Percentiles rank a stretch among this genome's conserved stretches.
phyloP scores from a whole-genome alignment of 306 rosid species.

The Mimosa pudica region DNA sequence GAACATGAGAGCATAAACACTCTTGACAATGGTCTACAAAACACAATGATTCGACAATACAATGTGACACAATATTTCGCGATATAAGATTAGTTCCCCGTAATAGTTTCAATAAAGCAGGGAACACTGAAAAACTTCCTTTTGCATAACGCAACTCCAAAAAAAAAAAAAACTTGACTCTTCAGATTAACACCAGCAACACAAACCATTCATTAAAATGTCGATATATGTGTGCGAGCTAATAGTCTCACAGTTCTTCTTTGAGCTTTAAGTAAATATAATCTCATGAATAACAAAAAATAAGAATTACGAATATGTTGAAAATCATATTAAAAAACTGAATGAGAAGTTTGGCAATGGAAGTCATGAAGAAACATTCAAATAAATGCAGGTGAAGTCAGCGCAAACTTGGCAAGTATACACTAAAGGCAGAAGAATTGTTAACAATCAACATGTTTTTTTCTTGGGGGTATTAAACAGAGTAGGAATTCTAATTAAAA shows the following conservation, averaged over 20 bases:
- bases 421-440: neutral
- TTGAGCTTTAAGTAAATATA: too few species aligned
- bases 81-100: neutral
- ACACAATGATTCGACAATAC: neutral
- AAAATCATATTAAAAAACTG: too few species aligned
- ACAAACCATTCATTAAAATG: neutral
- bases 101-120: neutral
- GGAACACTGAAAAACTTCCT: neutral
- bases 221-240: neutral
- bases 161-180: too few species aligned
- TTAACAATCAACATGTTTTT: too few species aligned
- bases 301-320: too few species aligned
- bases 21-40: conserved; percentile 16
- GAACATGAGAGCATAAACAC: conserved; percentile 16
- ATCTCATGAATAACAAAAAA: too few species aligned
- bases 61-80: conserved; percentile 5
- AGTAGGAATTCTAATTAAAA: neutral
- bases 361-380: too few species aligned
- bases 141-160: neutral
- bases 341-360: too few species aligned
- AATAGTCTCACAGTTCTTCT: too few species aligned
- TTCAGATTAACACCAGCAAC: neutral
- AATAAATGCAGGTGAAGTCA: neutral
- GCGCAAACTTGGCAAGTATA: neutral
- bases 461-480: neutral